Percentiles rank a stretch among this genome's conserved stretches.
phyloP scores from a whole-genome alignment of 73 alveolate species.

The Paramecium pentaurelia region DNA sequence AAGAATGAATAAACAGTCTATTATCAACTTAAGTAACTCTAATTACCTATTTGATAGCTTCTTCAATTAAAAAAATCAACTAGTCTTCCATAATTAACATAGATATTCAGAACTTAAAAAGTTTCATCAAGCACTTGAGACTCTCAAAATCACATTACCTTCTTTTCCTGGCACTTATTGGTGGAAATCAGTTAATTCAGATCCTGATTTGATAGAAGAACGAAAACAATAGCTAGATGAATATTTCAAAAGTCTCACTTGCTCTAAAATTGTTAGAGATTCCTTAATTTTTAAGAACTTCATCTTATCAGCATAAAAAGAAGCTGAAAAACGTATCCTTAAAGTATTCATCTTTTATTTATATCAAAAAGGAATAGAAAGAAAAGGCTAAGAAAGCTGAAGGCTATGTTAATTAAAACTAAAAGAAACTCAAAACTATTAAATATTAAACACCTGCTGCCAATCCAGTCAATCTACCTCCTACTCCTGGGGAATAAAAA shows the following conservation, averaged over 20 bases:
- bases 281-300: conserved; percentile 23
- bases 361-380: background rate
- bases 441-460: background rate
- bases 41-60: background rate
- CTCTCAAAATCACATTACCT: background rate
- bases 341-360: background rate
- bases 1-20: background rate
- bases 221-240: background rate
- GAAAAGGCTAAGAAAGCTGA: background rate
- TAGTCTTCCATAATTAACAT: background rate
- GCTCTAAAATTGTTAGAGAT: background rate
- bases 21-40: background rate
- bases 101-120: conserved; percentile 23
- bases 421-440: background rate
- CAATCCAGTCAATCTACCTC: background rate
- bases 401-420: background rate
- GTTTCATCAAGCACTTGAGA: conserved; percentile 10
- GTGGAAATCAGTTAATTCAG: background rate
- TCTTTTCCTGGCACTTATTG: background rate
- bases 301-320: background rate
- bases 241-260: background rate
- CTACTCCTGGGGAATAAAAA: background rate
- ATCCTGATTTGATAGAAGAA: conserved; percentile 6
- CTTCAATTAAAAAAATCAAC: background rate
- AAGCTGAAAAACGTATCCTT: background rate